Percentiles rank a stretch among this genome's conserved stretches.
Conservation (phyloP, 176 grass and related monocot species). For the Neostapfia colusana region DNA sequence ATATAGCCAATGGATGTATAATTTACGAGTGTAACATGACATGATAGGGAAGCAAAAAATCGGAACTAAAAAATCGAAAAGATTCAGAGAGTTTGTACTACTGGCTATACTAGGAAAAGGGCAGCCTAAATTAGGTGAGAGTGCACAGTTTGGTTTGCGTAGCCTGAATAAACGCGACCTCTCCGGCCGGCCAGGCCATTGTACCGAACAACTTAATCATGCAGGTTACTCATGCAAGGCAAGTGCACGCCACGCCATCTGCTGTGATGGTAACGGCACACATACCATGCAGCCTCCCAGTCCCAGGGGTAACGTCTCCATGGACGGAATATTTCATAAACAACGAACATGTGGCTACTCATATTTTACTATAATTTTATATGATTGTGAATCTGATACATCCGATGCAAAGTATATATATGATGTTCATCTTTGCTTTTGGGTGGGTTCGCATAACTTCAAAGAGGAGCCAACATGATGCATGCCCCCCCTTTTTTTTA, state of each 20-base stretch:
- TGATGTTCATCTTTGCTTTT: background rate
- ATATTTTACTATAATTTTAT: slow-evolving; percentile 10
- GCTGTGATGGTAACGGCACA: slow-evolving; percentile 37
- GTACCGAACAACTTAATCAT: slow-evolving; percentile 57
- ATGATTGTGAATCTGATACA: slow-evolving; percentile 9
- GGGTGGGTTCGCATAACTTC: slow-evolving; percentile 57
- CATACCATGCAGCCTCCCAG: slow-evolving; percentile 24
- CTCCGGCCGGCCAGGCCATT: slow-evolving; percentile 17
- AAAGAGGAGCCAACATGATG: slow-evolving; percentile 55
- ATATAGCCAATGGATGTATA: no score
- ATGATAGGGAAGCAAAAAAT: no score
- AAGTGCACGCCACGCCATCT: slow-evolving; percentile 56
- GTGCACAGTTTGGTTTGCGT: slow-evolving; percentile 45
- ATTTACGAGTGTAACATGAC: no score
- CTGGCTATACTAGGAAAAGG: no score
- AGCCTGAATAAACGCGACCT: slow-evolving; percentile 20
- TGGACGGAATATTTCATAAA: background rate
- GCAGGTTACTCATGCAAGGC: slow-evolving; percentile 48
- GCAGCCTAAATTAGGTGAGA: slow-evolving; percentile 44
- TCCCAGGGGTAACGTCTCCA: background rate
- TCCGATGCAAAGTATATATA: background rate
- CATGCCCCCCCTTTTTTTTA: background rate
- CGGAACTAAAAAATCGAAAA: no score
- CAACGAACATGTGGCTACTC: slow-evolving; percentile 33
- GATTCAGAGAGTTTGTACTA: no score